These are phyloP conservation scores for Pestalotiopsis fici DNA, from an alignment of 2,329 filamentous ascomycete species.

Conservation along the genomic window DNA sequence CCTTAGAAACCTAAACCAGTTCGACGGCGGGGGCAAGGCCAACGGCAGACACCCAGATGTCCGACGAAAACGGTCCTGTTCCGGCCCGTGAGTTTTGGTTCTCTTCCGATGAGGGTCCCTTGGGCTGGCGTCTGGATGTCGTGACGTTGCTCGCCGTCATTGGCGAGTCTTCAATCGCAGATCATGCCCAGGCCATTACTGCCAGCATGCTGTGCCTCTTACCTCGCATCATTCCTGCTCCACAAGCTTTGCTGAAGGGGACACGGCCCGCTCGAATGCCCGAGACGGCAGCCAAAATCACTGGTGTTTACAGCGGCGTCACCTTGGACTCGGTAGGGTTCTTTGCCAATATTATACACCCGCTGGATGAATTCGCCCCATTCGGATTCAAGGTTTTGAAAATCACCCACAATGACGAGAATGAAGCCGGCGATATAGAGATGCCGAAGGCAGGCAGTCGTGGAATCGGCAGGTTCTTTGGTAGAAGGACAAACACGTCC, in stretches of 20 bases:
- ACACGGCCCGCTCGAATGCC: conserved; percentile 57
- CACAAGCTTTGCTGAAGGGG: conserved; percentile 61
- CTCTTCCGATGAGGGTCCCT: conserved; percentile 33
- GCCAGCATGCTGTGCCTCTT: conserved; percentile 59
- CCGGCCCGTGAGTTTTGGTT: conserved; percentile 20
- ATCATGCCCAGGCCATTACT: conserved; percentile 60
- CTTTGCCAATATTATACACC: conserved; percentile 63
- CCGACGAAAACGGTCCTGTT: conserved; percentile 15
- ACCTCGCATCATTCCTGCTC: conserved; percentile 62
- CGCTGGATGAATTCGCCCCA: conserved; percentile 48
- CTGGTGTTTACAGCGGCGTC: conserved; percentile 59
- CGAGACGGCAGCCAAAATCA: conserved; percentile 53
- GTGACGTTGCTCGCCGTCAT: conserved; percentile 65
- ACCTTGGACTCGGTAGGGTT: conserved; percentile 58
- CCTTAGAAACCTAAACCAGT: background rate
- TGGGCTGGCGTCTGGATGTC: conserved; percentile 59
- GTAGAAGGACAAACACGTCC: conserved; percentile 16
- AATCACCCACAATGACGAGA: conserved; percentile 44
- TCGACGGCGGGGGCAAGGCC: background rate
- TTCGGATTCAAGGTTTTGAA: conserved; percentile 50
- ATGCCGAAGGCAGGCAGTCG: conserved; percentile 13
- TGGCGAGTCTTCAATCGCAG: conserved; percentile 59
- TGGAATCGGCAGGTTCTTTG: conserved; percentile 9
- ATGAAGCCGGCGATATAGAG: conserved; percentile 22
- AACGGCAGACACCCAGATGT: conserved; percentile 15